Evolutionary conservation across 2,329 filamentous ascomycete species (phyloP).

Genomic region (Microdochium nivale): DNA sequence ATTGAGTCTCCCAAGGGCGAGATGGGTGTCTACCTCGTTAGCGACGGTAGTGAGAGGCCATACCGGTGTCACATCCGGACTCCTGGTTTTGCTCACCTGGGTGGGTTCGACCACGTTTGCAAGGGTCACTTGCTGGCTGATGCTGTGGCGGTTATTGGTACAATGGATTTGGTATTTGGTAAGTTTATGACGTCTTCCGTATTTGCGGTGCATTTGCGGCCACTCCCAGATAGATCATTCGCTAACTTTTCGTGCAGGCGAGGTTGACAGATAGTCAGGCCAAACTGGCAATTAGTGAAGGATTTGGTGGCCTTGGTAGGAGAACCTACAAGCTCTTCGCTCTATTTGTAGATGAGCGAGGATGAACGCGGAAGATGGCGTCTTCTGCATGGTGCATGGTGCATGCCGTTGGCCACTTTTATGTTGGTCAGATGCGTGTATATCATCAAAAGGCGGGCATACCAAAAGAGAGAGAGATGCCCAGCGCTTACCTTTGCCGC

Average conservation of each 20-base stretch:
- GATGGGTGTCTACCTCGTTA: conserved; percentile 96
- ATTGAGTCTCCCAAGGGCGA: conserved; percentile 99
- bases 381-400: not conserved
- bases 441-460: not conserved
- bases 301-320: conserved; percentile 13
- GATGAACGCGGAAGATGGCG: not conserved
- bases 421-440: not conserved
- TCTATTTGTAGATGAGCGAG: conserved; percentile 16
- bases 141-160: conserved; percentile 89
- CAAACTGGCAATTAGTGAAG: conserved; percentile 1
- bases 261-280: conserved; percentile 47
- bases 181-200: conserved; percentile 24
- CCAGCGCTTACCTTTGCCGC: too few species aligned
- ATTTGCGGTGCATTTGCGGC: not conserved
- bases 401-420: not conserved
- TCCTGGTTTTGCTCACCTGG: conserved; percentile 90
- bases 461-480: not conserved
- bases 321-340: conserved; percentile 8
- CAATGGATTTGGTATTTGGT: conserved; percentile 87
- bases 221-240: not conserved
- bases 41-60: conserved; percentile 89
- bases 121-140: conserved; percentile 92
- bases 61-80: conserved; percentile 97
- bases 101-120: conserved; percentile 87
- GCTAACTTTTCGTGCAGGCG: conserved; percentile 28